These are phyloP conservation scores for Lachnellula cervina DNA, from an alignment of 2,329 filamentous ascomycete species.

Conservation along the genomic window DNA sequence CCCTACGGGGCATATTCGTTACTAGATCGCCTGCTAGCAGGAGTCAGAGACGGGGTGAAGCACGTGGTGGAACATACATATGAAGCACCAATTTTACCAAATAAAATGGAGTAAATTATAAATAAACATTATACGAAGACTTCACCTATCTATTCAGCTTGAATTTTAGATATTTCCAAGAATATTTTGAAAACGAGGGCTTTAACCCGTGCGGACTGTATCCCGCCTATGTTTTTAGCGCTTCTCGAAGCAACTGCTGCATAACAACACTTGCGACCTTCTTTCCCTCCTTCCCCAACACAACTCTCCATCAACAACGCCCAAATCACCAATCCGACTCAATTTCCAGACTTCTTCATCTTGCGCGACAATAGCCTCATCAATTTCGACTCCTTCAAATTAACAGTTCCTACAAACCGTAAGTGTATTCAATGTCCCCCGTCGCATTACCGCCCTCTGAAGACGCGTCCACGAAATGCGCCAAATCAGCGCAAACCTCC, in stretches of 20 bases:
- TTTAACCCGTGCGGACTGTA: constrained; percentile 17
- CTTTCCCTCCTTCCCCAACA: constrained; percentile 12
- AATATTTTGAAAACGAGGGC: constrained; percentile 11
- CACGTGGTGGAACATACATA: constrained; percentile 7
- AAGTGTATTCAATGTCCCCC: constrained; percentile 20
- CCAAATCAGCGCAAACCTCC: constrained; percentile 18
- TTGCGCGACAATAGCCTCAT: constrained; percentile 13
- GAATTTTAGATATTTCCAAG: constrained; percentile 1
- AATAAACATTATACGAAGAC: neutral
- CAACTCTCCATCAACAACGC: constrained; percentile 18
- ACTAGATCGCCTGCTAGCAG: neutral
- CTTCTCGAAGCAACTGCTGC: constrained; percentile 11
- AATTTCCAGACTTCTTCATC: constrained; percentile 4
- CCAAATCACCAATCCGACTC: constrained; percentile 9
- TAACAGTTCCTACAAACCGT: constrained; percentile 14
- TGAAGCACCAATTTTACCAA: neutral
- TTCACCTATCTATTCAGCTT: neutral
- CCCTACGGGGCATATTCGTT: neutral
- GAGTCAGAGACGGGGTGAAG: neutral
- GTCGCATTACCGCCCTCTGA: constrained; percentile 16
- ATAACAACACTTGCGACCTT: constrained; percentile 21
- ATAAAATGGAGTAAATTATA: neutral
- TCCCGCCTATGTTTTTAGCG: constrained; percentile 12
- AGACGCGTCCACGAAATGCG: constrained; percentile 26
- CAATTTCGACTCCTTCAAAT: neutral